These are phyloP conservation scores for Aureobasidium leucospermi DNA, from an alignment of 2,329 filamentous ascomycete genomes.

Conservation along the genomic window DNA sequence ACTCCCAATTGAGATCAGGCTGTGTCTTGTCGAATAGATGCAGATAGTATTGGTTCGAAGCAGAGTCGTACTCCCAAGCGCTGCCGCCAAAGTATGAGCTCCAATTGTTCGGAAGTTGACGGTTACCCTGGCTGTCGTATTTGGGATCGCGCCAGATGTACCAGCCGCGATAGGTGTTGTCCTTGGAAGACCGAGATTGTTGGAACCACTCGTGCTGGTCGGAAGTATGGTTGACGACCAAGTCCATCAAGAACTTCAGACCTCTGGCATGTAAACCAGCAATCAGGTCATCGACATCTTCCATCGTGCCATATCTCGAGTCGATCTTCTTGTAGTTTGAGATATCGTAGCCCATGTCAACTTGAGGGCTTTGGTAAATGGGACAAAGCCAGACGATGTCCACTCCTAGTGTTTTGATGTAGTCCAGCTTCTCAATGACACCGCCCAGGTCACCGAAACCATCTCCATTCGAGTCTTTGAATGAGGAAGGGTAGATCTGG, in stretches of 20 bases:
- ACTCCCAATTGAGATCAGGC: constrained; percentile 79
- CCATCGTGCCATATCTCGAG: constrained; percentile 55
- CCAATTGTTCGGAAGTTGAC: constrained; percentile 67
- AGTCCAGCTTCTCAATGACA: constrained; percentile 54
- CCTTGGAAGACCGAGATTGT: constrained; percentile 54
- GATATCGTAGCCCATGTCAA: constrained; percentile 63
- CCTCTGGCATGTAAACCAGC: constrained; percentile 51
- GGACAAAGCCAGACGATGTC: constrained; percentile 63
- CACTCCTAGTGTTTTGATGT: constrained; percentile 51
- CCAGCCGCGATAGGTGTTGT: constrained; percentile 61
- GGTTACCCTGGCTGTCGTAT: constrained; percentile 42
- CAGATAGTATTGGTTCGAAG: constrained; percentile 65
- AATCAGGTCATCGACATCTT: constrained; percentile 56
- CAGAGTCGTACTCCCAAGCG: constrained; percentile 62
- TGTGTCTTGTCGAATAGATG: constrained; percentile 63
- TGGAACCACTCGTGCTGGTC: constrained; percentile 62
- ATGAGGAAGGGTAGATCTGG: constrained; percentile 36
- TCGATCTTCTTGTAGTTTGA: constrained; percentile 59
- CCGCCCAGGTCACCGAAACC: constrained; percentile 56
- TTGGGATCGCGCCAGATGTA: constrained; percentile 50
- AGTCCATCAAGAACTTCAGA: constrained; percentile 64
- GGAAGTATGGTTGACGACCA: constrained; percentile 70
- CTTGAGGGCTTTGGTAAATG: constrained; percentile 53
- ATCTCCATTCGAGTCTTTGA: constrained; percentile 46
- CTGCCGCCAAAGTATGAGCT: constrained; percentile 50